Evolutionary conservation across 2,329 filamentous ascomycete genomes (phyloP).

Genomic region (Cyanodermella asteris): DNA sequence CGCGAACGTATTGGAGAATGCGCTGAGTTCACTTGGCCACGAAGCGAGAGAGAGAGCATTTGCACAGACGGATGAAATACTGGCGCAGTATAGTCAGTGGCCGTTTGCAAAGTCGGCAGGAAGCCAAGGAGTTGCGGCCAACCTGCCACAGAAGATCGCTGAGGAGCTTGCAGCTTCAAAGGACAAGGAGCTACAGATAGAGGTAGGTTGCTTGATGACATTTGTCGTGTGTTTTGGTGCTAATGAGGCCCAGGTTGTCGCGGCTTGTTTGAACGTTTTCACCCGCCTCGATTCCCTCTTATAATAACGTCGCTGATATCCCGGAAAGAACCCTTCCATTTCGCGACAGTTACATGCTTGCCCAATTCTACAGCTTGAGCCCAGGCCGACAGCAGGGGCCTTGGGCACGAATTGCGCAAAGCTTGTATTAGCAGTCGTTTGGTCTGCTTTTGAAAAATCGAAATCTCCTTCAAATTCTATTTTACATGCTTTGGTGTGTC

Average conservation of each 20-base stretch:
- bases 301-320: constrained; percentile 19
- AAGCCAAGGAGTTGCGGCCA: constrained; percentile 70
- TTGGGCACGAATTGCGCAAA: too few species aligned
- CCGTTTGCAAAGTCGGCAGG: constrained; percentile 71
- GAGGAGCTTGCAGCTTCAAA: constrained; percentile 75
- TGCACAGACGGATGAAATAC: constrained; percentile 84
- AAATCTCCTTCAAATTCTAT: too few species aligned
- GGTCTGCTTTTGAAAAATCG: too few species aligned
- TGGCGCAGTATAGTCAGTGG: constrained; percentile 94
- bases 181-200: constrained; percentile 87
- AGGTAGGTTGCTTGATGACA: constrained; percentile 34
- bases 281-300: constrained; percentile 90
- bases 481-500: too few species aligned
- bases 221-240: not conserved
- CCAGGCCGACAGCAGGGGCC: too few species aligned
- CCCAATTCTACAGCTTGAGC: too few species aligned
- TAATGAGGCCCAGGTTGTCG: constrained; percentile 39
- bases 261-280: constrained; percentile 91
- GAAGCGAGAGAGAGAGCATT: constrained; percentile 88
- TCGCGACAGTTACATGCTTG: too few species aligned
- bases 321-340: too few species aligned
- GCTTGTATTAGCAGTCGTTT: too few species aligned
- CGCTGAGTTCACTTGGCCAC: constrained; percentile 79
- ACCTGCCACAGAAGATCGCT: constrained; percentile 64
- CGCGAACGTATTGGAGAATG: constrained; percentile 94